These are phyloP conservation scores for Seiridium unicorne DNA, from an alignment of 2,329 filamentous ascomycete species.

Conservation along the genomic window DNA sequence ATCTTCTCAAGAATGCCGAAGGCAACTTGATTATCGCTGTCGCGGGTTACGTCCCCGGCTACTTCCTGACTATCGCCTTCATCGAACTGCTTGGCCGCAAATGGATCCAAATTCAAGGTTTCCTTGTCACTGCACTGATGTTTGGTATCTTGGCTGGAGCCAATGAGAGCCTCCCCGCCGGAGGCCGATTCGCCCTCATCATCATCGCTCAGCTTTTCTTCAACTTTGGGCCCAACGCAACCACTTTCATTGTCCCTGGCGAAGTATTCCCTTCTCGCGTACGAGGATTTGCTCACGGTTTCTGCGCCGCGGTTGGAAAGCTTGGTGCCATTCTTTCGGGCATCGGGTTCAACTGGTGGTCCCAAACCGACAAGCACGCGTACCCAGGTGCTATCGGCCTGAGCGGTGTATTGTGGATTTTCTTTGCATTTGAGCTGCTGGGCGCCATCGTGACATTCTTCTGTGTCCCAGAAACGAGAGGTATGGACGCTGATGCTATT, in stretches of 20 bases:
- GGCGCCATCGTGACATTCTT: conserved; percentile 66
- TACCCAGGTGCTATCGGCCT: conserved; percentile 4
- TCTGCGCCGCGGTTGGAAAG: conserved; percentile 52
- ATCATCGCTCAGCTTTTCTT: conserved; percentile 48
- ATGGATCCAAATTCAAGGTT: conserved; percentile 54
- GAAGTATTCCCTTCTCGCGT: conserved; percentile 44
- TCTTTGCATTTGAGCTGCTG: conserved; percentile 33
- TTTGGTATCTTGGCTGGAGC: conserved; percentile 47
- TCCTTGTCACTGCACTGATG: conserved; percentile 40
- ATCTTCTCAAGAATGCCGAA: conserved; percentile 58
- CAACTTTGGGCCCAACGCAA: conserved; percentile 25
- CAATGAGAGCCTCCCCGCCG: conserved; percentile 32
- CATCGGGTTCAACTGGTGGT: conserved; percentile 5
- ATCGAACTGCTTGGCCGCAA: conserved; percentile 63
- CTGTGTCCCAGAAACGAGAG: conserved; percentile 60
- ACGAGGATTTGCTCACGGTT: conserved; percentile 42
- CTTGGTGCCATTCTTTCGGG: conserved; percentile 43
- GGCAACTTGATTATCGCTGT: conserved; percentile 64
- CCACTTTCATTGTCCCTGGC: conserved; percentile 54
- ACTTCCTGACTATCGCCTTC: conserved; percentile 62
- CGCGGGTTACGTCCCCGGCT: conserved; percentile 63
- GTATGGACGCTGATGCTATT: conserved; percentile 62
- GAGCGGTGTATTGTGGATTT: conserved; percentile 7
- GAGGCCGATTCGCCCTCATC: conserved; percentile 41
- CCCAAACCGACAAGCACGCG: not conserved